Evolutionary conservation across 371 early-diverging fungal species (phyloP).

Genomic region (Fennellomyces sp.): DNA sequence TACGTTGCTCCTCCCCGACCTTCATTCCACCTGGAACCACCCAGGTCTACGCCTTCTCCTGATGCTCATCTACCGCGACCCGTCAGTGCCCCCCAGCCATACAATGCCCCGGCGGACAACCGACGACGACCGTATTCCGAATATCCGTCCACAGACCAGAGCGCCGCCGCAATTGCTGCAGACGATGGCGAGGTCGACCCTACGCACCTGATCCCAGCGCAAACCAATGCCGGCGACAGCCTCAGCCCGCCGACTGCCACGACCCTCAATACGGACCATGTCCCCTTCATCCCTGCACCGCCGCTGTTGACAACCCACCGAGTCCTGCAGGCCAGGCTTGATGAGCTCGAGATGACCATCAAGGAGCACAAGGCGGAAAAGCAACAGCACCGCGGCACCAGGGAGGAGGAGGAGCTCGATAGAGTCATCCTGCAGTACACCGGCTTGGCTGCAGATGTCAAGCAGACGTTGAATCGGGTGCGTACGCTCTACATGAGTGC

Average conservation of each 20-base stretch:
- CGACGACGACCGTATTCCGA: constrained; percentile 8
- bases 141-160: not conserved
- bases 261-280: constrained; percentile 33
- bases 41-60: not conserved
- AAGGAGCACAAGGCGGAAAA: constrained; percentile 27
- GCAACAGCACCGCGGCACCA: constrained; percentile 24
- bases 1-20: not conserved
- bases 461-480: constrained; percentile 56
- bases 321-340: constrained; percentile 37
- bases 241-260: constrained; percentile 30
- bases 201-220: constrained; percentile 49
- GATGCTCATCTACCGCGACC: constrained; percentile 5
- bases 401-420: constrained; percentile 39
- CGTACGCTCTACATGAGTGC: constrained; percentile 61
- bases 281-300: constrained; percentile 59
- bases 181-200: constrained; percentile 51
- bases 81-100: constrained; percentile 1
- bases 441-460: constrained; percentile 45
- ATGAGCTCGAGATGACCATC: constrained; percentile 40
- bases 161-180: not conserved
- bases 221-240: constrained; percentile 52
- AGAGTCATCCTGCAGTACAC: constrained; percentile 48
- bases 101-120: not conserved
- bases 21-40: not conserved
- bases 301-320: constrained; percentile 60